Evolutionary conservation across 2,329 filamentous ascomycete genomes (phyloP).

Genomic region (Emericellopsis atlantica): DNA sequence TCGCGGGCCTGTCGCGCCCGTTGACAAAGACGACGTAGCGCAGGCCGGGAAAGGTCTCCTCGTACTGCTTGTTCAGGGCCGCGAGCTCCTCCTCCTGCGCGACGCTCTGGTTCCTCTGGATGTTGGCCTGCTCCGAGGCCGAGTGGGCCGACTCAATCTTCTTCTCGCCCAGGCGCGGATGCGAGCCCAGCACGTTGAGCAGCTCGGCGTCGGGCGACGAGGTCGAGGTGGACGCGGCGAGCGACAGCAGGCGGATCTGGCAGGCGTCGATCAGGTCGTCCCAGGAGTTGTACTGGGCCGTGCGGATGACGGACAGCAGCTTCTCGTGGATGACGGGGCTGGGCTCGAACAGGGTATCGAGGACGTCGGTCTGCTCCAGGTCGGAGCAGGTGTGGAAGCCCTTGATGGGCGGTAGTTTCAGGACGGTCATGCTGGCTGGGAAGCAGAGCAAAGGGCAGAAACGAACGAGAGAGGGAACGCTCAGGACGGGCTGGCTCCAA

Average conservation of each 20-base stretch:
- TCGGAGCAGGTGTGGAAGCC: conserved; percentile 43
- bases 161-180: conserved; percentile 73
- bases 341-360: conserved; percentile 80
- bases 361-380: conserved; percentile 36
- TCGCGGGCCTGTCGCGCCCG: conserved; percentile 56
- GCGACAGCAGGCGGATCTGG: conserved; percentile 45
- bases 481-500: neutral
- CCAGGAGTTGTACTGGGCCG: conserved; percentile 51
- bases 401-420: conserved; percentile 40
- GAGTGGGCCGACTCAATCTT: conserved; percentile 75
- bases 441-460: neutral
- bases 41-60: conserved; percentile 67
- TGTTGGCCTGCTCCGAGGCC: conserved; percentile 66
- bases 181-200: conserved; percentile 62
- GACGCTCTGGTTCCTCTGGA: conserved; percentile 28
- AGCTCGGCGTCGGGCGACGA: conserved; percentile 40
- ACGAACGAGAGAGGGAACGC: neutral
- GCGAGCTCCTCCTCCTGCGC: conserved; percentile 48
- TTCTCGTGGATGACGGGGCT: conserved; percentile 62
- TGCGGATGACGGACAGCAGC: conserved; percentile 52
- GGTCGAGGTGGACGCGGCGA: conserved; percentile 37
- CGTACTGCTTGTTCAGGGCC: conserved; percentile 64
- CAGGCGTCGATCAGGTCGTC: conserved; percentile 54
- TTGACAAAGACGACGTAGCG: conserved; percentile 91
- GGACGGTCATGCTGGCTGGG: conserved; percentile 7